Conservation (phyloP, 495 filamentous ascomycete species). For the Xylaria curta region DNA sequence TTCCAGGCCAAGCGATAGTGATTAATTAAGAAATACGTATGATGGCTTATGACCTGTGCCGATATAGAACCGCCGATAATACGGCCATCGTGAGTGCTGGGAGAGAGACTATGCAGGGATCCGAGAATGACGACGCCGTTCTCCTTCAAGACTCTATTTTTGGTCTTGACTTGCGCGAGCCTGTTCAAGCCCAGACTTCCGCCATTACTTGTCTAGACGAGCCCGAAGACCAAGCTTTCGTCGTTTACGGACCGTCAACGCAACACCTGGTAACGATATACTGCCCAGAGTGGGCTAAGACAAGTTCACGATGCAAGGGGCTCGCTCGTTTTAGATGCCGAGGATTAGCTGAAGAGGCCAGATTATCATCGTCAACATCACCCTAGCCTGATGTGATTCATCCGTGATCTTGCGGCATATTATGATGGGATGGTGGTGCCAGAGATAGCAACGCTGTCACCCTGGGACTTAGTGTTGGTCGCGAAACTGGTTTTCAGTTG, state of each 20-base stretch:
- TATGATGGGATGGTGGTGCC: constrained; percentile 8
- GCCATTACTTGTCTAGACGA: constrained; percentile 21
- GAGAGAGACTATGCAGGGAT: constrained; percentile 8
- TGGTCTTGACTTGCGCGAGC: constrained; percentile 13
- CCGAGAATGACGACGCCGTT: constrained; percentile 9
- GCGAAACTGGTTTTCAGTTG: constrained; percentile 2
- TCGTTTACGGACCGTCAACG: background rate
- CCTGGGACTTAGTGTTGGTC: background rate
- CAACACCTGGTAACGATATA: background rate
- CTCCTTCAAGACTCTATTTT: constrained; percentile 20
- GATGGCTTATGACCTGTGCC: constrained; percentile 15
- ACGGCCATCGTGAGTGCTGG: constrained; percentile 8
- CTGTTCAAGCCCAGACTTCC: constrained; percentile 16
- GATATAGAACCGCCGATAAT: constrained; percentile 21
- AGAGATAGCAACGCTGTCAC: constrained; percentile 15
- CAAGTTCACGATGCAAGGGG: constrained; percentile 13
- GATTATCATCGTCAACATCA: background rate
- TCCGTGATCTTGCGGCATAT: constrained; percentile 12
- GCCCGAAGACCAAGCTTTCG: constrained; percentile 12
- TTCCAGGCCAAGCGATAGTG: constrained; percentile 17
- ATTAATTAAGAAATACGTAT: constrained; percentile 20
- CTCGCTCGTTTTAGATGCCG: constrained; percentile 5
- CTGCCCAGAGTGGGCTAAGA: constrained; percentile 1
- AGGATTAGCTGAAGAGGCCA: background rate
- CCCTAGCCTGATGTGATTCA: constrained; percentile 10